A percentile compares a stretch with the other conserved stretches of the same genome.
Evolutionary conservation across 2,329 filamentous ascomycete species (phyloP).

Genomic region (Colletotrichum karsti): DNA sequence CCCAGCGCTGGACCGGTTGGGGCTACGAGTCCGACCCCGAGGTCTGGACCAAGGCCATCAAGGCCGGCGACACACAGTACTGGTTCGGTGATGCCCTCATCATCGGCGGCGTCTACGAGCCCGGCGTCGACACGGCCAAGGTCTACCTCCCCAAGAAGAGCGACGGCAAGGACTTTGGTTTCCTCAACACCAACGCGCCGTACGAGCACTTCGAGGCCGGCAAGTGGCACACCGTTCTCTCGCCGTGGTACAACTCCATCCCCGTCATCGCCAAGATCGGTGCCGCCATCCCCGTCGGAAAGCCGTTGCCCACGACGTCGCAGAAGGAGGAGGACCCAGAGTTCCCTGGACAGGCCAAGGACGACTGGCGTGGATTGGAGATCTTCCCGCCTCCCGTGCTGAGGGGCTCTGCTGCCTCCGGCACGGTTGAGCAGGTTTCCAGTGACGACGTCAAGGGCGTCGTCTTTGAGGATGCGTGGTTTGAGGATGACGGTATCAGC

Average conservation of each 20-base stretch:
- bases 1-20: constrained; percentile 79
- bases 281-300: constrained; percentile 47
- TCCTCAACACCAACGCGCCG: constrained; percentile 69
- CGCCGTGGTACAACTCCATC: constrained; percentile 52
- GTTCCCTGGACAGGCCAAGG: constrained; percentile 45
- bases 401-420: constrained; percentile 14
- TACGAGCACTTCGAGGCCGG: constrained; percentile 62
- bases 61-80: constrained; percentile 74
- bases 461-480: constrained; percentile 42
- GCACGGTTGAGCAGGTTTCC: background rate
- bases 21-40: constrained; percentile 73
- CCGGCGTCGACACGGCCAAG: constrained; percentile 59
- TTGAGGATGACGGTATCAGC: constrained; percentile 48
- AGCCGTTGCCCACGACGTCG: constrained; percentile 45
- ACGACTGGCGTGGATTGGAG: constrained; percentile 52
- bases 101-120: constrained; percentile 73
- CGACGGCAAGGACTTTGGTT: constrained; percentile 59
- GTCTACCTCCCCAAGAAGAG: constrained; percentile 71
- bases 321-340: constrained; percentile 45
- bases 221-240: constrained; percentile 48
- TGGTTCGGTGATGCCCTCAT: constrained; percentile 76
- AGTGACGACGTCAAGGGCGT: constrained; percentile 24
- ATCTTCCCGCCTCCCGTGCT: constrained; percentile 46
- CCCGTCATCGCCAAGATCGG: constrained; percentile 49
- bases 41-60: constrained; percentile 70